These are phyloP conservation scores for Pythium utonaiense DNA, from an alignment of 352 stramenopile genomes.

Conservation along the genomic window DNA sequence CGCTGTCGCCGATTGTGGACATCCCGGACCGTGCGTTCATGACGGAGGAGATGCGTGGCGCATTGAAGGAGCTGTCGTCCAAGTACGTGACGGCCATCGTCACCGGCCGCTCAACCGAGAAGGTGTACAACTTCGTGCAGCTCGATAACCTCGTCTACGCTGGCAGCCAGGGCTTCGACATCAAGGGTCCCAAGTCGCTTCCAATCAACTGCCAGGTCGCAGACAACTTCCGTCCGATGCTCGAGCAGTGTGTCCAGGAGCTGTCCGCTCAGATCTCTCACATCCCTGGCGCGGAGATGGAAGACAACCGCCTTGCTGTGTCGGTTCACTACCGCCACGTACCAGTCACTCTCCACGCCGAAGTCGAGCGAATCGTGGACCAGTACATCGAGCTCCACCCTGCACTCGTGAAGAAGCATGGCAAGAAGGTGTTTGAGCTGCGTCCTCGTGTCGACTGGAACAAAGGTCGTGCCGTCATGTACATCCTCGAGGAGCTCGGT, in stretches of 20 bases:
- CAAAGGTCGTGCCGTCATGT: constrained; percentile 77
- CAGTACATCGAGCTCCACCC: constrained; percentile 50
- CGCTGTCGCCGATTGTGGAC: constrained; percentile 75
- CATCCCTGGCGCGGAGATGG: constrained; percentile 54
- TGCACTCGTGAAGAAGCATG: constrained; percentile 57
- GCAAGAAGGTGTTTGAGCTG: constrained; percentile 81
- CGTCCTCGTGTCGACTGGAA: constrained; percentile 76
- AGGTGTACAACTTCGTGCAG: constrained; percentile 76
- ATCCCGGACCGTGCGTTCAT: constrained; percentile 67
- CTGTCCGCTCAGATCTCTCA: constrained; percentile 34
- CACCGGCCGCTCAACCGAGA: constrained; percentile 65
- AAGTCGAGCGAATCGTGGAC: constrained; percentile 88
- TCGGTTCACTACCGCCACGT: constrained; percentile 80
- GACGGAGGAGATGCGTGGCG: constrained; percentile 53
- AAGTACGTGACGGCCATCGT: constrained; percentile 75
- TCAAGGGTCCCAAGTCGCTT: constrained; percentile 54
- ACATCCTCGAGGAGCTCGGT: constrained; percentile 60
- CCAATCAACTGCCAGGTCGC: constrained; percentile 58
- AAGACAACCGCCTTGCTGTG: constrained; percentile 76
- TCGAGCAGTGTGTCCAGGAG: constrained; percentile 39
- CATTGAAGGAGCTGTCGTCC: constrained; percentile 55
- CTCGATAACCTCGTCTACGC: constrained; percentile 78
- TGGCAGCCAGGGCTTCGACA: constrained; percentile 79
- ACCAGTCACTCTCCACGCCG: constrained; percentile 29
- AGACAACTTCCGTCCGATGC: constrained; percentile 45